Base-by-base conservation (phyloP, 352 stramenopile genomes). In the Phytophthora tubulina region DNA sequence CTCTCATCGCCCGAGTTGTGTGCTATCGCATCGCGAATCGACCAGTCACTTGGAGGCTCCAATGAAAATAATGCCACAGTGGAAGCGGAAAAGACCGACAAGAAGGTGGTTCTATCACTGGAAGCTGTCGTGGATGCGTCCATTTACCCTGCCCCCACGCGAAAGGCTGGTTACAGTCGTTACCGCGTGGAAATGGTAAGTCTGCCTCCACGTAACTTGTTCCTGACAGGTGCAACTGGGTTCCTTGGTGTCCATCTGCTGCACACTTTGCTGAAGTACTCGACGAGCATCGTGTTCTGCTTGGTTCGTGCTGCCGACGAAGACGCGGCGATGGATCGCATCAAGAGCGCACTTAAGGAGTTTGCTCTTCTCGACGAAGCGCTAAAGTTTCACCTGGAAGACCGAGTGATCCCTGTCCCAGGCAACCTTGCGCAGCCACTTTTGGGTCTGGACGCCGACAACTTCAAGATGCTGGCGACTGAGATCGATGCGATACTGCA, bases 401-500 rank as follows among this genome's bases (percentile, higher is more conserved):
- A 93, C 15, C 82, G 86, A 33, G 75, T 93, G 31, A 78, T 94
- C 54, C 48, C 85, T 33, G 61, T 94, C 32, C 75, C 76, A 0
- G 94, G 92, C 27, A 92, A 98, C 65, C 74, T 97, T 7, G 85
- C 86, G 32, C 83, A 96, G 70, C 82, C 86, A 35, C 78, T 96
- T 63, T 74, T 98, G 33, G 94, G 92, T 11, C 72, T 98, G 45
- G 73, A 86, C 44, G 76, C 88, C n/a, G 66, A 87, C 44, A 88
- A 80, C 54, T 98, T 97, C 78, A 97, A 97, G 70, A 86, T 88
- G 71, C 67, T 98, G 15, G 86, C 89, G 17, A 90, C 81, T n/a
- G 89, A 94, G 41, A 82, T 97, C 35, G 93, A 98, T 53, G 89
- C 90, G 15, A 96, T 98, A 57, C 67, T 98, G 61, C 94, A 98